Base-by-base conservation (phyloP, 148 eudicot genomes). In the Cornus controversa region DNA sequence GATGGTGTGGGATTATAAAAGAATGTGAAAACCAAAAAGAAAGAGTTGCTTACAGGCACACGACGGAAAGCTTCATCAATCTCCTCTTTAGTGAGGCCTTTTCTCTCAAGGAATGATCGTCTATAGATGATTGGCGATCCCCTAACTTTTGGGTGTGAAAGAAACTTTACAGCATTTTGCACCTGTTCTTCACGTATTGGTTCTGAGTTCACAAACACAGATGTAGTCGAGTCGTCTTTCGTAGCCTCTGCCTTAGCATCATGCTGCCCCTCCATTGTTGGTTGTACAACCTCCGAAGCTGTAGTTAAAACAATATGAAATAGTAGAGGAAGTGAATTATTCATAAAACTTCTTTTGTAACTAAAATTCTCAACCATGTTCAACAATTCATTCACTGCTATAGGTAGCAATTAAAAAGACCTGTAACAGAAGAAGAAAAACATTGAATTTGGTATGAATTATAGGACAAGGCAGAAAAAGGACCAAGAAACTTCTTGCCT, bases 1-100 rank as follows among this genome's bases (percentile, higher is more conserved):
- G 67, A 40, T 22, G 37, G 70, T 0, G 15, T 24, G 18, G 16
- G 22, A 26, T 54, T 54, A 10, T 34, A 37, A 40, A 66, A 57
- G 45, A 66, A 26, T 40, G 45, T 28, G 73, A 75, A 40, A 34
- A 63, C 74, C 37, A 50, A 75, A 53, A 63, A 25, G 26, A 80
- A 42, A 9, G 69, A 27, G 50, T 23, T 50, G 64, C 97, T 89
- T 86, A 96, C 99, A 60, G 99, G 99, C 70, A 96, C 99, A 73
- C 94, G 97, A 50, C 93, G 90, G 80, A 96, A 93, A 72, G 99
- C 99, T 88, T 93, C 99, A 86, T 96, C 97, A 24, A 96, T 96
- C 86, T 96, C 99, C 82, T 93, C 99, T 80, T 93, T 93, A 11
- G 99, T 93, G 62, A 96, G 97, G 69, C 99, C 99, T 82, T 96